Percentiles rank a stretch among this genome's conserved stretches.
phyloP scores from a whole-genome alignment of 2,329 filamentous ascomycete genomes.

The Pseudogymnoascus destructans region DNA sequence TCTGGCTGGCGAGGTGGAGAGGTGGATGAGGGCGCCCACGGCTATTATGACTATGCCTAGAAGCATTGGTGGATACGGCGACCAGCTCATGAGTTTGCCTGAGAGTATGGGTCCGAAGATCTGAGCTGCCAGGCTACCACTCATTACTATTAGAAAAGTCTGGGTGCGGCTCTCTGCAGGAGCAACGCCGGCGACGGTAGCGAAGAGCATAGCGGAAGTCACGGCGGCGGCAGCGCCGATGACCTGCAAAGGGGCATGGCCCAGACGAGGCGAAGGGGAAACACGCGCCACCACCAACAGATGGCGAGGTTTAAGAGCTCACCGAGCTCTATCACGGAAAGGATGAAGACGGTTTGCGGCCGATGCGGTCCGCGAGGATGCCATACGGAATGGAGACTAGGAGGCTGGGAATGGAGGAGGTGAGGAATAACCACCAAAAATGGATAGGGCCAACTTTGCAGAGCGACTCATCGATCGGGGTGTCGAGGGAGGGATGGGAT shows the following conservation, averaged over 20 bases:
- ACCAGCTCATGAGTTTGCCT: slow-evolving; percentile 26
- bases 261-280: slow-evolving; percentile 28
- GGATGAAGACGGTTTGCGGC: slow-evolving; percentile 27
- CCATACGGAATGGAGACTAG: slow-evolving; percentile 28
- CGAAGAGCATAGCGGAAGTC: slow-evolving; percentile 24
- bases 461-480: slow-evolving; percentile 26
- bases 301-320: slow-evolving; percentile 25
- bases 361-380: slow-evolving; percentile 29
- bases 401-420: slow-evolving; percentile 25
- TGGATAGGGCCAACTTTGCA: slow-evolving; percentile 30
- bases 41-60: slow-evolving; percentile 15
- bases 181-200: slow-evolving; percentile 29
- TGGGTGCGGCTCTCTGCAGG: slow-evolving; percentile 28
- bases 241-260: slow-evolving; percentile 24
- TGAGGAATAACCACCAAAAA: slow-evolving; percentile 25
- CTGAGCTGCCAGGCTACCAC: slow-evolving; percentile 25
- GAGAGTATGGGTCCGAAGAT: slow-evolving; percentile 29
- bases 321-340: slow-evolving; percentile 23
- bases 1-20: neutral
- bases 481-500: slow-evolving; percentile 17
- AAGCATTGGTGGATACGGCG: slow-evolving; percentile 20
- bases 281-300: slow-evolving; percentile 24
- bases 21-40: slow-evolving; percentile 12
- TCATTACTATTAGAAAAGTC: slow-evolving; percentile 26
- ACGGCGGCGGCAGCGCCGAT: slow-evolving; percentile 29